Conservation (phyloP, 305 asterid genomes). For the Fraxinus velutina region DNA sequence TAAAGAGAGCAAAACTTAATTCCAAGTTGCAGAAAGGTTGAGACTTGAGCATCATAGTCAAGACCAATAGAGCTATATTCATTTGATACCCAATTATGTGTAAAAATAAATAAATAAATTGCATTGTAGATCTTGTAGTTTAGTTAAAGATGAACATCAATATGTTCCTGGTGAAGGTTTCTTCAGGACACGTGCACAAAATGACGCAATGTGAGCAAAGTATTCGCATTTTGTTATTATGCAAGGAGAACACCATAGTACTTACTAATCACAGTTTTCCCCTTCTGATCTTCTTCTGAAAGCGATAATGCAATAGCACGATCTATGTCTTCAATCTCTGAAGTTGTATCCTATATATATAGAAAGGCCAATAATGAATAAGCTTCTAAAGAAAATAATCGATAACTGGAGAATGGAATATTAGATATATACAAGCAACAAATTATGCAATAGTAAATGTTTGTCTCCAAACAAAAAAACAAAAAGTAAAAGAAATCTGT, state of each 20-base stretch:
- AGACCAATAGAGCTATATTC: neutral
- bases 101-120: neutral
- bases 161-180: neutral
- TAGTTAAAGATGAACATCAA: neutral
- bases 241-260: conserved; percentile 4
- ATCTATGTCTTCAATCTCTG: conserved; percentile 76
- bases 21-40: neutral
- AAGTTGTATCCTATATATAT: conserved; percentile 27
- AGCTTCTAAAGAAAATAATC: conserved; percentile 15
- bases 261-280: conserved; percentile 57
- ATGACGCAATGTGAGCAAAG: neutral
- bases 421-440: conserved; percentile 1
- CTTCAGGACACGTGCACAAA: neutral
- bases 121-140: neutral
- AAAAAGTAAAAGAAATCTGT: neutral
- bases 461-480: neutral
- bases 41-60: neutral
- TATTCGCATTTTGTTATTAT: neutral
- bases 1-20: neutral
- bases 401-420: conserved; percentile 11
- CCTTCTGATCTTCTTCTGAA: conserved; percentile 70
- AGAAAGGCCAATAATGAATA: conserved; percentile 18
- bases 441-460: neutral
- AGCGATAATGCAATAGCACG: conserved; percentile 88
- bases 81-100: neutral